These are phyloP conservation scores for Saksenaea vasiformis DNA, from an alignment of 371 early-diverging fungal genomes.

Conservation along the genomic window DNA sequence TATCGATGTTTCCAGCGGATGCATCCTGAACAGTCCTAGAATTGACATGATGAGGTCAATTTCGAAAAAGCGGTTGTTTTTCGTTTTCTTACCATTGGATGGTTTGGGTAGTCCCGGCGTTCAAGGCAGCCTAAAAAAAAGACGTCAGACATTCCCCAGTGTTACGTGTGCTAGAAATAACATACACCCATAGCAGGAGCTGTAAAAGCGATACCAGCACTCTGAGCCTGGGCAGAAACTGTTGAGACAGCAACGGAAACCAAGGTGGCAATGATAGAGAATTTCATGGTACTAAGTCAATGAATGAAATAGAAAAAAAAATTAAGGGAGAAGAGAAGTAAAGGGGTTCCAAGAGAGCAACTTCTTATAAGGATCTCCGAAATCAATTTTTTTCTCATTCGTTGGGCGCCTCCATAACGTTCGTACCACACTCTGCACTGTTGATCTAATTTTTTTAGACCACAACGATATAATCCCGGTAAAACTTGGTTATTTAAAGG, in stretches of 20 bases:
- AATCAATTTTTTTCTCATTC: neutral
- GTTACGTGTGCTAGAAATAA: neutral
- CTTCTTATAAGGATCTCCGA: neutral
- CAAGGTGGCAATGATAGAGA: slow-evolving; percentile 11
- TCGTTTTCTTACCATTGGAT: slow-evolving; percentile 35
- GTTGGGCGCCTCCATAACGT: neutral
- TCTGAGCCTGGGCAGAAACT: slow-evolving; percentile 10
- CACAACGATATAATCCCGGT: neutral
- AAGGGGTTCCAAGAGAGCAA: neutral
- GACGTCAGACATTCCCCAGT: neutral
- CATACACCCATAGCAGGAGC: slow-evolving; percentile 15
- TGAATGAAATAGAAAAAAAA: slow-evolving; percentile 2
- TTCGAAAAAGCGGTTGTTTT: too few species aligned
- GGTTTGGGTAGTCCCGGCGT: slow-evolving; percentile 28
- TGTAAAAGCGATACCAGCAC: slow-evolving; percentile 11
- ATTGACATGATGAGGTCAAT: neutral
- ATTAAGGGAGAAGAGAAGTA: slow-evolving; percentile 5
- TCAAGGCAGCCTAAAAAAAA: slow-evolving; percentile 29
- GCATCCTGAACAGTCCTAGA: slow-evolving; percentile 28
- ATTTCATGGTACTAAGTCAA: slow-evolving; percentile 7
- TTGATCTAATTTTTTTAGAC: neutral
- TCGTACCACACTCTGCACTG: neutral
- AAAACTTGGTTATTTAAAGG: neutral
- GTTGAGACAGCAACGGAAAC: slow-evolving; percentile 4
- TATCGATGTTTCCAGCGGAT: slow-evolving; percentile 18